Evolutionary conservation across 345 rosid species (phyloP), one percentile per base, ranked within the genome.

Genomic region (Turritis glabra): DNA sequence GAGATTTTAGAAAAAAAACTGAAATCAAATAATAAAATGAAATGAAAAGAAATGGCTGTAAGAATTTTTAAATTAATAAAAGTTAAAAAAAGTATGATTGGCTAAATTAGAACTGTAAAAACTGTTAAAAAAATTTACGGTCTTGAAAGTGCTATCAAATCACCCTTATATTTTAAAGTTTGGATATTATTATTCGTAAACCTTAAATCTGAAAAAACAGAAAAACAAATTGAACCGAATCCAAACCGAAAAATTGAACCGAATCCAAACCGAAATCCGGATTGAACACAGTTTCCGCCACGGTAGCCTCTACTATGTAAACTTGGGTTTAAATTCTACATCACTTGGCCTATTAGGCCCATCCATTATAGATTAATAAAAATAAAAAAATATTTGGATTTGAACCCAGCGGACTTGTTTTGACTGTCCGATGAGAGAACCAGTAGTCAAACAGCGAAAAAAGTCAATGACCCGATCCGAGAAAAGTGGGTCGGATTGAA

Each of bases 401-500:
- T 32, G 59, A 47, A 47, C 78, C 66, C 52, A 47, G 21, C 21
- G n/a, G 35, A 55, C 50, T 64, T 55, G 57, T 19, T 19, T 35
- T 57, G 78, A 66, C 67, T 48, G 7, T 66, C 6, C 6, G 19
- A 26, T 48, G 17, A 66, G 14, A 1, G 52, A 51, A 59, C 21
- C 12, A 29, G 30, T 33, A 53, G 64, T 43, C 38, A 55, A 74
- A 0, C 0, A 18, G 25, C 0, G 1, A 32, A 17, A 18, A 48
- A 70, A 8, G 66, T 70, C 71, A 77, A 70, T 55, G 80, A 70
- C 61, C 66, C 54, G 67, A 69, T 55, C 73, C 67, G 41, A 69
- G 3, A 44, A 44, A 70, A 57, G 4, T 37, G 25, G 43, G 55
- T 14, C 51, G 60, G 76, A 17, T 2, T 17, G 17, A 18, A 43